phyloP scores from a whole-genome alignment of 2,329 filamentous ascomycete species.

The Pseudogymnoascus sp. region DNA sequence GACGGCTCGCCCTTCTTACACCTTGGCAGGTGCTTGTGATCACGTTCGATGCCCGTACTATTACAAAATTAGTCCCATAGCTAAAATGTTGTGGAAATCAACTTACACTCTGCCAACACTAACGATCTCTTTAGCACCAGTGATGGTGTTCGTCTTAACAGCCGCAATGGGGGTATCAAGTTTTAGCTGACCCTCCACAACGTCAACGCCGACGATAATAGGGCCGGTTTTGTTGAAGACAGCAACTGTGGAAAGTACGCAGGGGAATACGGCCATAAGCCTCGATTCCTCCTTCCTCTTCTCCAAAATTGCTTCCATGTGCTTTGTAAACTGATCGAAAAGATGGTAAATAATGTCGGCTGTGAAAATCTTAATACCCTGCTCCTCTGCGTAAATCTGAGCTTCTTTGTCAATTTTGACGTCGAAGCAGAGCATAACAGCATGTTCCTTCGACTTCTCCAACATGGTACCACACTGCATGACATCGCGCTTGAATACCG shows the following conservation, averaged over 20 bases:
- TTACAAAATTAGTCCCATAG: slow-evolving; percentile 20
- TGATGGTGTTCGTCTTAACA: slow-evolving; percentile 71
- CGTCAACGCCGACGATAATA: slow-evolving; percentile 92
- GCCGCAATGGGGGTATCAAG: slow-evolving; percentile 85
- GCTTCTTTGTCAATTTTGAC: slow-evolving; percentile 99
- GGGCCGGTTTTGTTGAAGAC: slow-evolving; percentile 98
- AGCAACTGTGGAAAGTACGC: slow-evolving; percentile 78
- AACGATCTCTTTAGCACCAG: slow-evolving; percentile 76
- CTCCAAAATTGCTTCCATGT: slow-evolving; percentile 80
- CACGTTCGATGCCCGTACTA: slow-evolving; percentile 92
- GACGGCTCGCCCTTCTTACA: slow-evolving; percentile 97
- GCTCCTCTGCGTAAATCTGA: slow-evolving; percentile 78
- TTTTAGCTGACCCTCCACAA: slow-evolving; percentile 78
- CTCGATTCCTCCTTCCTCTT: slow-evolving; percentile 96
- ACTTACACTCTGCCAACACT: slow-evolving; percentile 69
- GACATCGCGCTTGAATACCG: slow-evolving; percentile 95
- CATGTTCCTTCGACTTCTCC: slow-evolving; percentile 88
- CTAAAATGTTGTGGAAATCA: neutral
- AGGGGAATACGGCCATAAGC: slow-evolving; percentile 93
- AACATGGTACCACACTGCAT: slow-evolving; percentile 94
- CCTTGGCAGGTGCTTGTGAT: slow-evolving; percentile 87
- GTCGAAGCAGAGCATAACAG: slow-evolving; percentile 99
- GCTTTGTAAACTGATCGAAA: slow-evolving; percentile 92
- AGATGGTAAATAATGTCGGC: slow-evolving; percentile 99
- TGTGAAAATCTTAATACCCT: slow-evolving; percentile 95